phyloP scores from a whole-genome alignment of 1,284 basidiomycete genomes.

The Rhodotorula mucilaginosa region DNA sequence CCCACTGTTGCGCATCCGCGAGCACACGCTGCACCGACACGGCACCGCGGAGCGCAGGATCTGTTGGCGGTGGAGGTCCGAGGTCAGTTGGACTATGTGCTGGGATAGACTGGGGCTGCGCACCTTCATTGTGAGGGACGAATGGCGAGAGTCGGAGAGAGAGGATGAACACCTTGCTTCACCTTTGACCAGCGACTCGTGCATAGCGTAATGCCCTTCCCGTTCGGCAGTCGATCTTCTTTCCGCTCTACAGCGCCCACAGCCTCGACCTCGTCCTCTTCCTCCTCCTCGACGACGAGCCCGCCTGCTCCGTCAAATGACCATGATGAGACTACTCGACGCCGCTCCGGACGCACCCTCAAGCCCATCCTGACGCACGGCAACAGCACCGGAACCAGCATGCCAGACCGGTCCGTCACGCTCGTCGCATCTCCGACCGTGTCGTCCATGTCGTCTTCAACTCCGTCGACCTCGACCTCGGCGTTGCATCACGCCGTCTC shows the following conservation, averaged over 20 bases:
- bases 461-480: constrained; percentile 3
- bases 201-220: neutral
- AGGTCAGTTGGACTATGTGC: too few relatives aligned
- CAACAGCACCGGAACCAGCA: neutral
- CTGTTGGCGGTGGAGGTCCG: neutral
- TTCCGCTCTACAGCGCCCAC: neutral
- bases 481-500: constrained; percentile 19
- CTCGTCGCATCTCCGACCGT: neutral
- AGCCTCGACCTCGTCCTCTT: neutral
- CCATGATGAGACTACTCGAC: neutral
- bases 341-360: neutral
- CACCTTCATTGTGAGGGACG: constrained; percentile 4
- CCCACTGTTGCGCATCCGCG: neutral
- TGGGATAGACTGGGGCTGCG: neutral
- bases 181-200: neutral
- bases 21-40: constrained; percentile 6
- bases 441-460: neutral
- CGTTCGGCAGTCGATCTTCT: neutral
- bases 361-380: neutral
- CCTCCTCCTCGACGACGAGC: neutral
- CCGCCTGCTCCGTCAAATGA: neutral
- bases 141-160: neutral
- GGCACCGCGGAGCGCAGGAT: neutral
- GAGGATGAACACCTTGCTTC: neutral
- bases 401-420: neutral